phyloP scores from a whole-genome alignment of 805 yeast genomes.

The Barnettozyma populi region DNA sequence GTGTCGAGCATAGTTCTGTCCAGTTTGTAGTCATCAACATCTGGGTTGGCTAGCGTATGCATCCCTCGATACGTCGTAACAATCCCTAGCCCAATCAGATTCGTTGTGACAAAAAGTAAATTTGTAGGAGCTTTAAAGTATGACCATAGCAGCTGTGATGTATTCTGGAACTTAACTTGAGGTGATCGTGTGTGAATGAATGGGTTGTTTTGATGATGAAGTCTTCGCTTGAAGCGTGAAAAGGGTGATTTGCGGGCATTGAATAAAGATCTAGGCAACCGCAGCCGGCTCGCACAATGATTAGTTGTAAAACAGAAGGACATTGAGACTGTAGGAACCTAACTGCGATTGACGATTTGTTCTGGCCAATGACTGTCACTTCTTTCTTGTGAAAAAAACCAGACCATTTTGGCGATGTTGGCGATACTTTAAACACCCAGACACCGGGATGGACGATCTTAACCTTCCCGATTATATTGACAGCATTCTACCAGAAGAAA shows the following conservation, averaged over 20 bases:
- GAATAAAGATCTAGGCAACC: background rate
- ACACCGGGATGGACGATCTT: background rate
- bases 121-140: constrained; percentile 36
- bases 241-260: background rate
- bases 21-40: background rate
- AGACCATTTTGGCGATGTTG: no score
- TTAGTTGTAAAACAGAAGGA: constrained; percentile 1
- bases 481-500: no score
- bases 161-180: background rate
- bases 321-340: background rate
- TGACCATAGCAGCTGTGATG: constrained; percentile 27
- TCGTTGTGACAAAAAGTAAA: constrained; percentile 32
- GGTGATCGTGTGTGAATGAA: constrained; percentile 1
- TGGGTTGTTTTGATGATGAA: constrained; percentile 3
- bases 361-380: background rate
- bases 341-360: background rate
- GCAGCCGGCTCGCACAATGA: background rate
- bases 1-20: background rate
- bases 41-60: constrained; percentile 15
- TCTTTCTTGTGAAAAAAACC: background rate
- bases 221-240: background rate
- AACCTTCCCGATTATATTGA: background rate
- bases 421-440: no score
- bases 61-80: constrained; percentile 29
- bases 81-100: constrained; percentile 30